phyloP scores from a whole-genome alignment of 495 filamentous ascomycete genomes.

The Copromyces sp. region DNA sequence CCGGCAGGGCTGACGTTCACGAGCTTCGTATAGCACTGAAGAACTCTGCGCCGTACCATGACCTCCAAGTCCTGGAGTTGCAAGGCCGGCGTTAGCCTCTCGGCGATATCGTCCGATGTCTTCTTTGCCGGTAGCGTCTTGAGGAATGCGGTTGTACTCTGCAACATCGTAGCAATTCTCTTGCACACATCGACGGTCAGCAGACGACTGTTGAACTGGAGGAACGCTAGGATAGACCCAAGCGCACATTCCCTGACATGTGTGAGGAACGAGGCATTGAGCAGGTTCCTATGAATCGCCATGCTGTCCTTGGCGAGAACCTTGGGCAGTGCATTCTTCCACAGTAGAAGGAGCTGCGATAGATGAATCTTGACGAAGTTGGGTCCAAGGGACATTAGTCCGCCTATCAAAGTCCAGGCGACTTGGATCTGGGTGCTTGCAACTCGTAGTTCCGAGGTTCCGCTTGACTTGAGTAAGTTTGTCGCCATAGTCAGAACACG shows the following conservation, averaged over 20 bases:
- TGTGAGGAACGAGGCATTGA: conserved; percentile 86
- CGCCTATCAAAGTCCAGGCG: conserved; percentile 94
- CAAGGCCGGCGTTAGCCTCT: conserved; percentile 74
- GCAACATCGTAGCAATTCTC: conserved; percentile 84
- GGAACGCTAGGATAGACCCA: conserved; percentile 80
- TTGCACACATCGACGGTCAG: conserved; percentile 93
- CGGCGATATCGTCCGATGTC: conserved; percentile 75
- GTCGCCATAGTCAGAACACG: conserved; percentile 85
- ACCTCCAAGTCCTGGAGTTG: conserved; percentile 85
- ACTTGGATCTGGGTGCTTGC: conserved; percentile 94
- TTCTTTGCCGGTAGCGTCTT: conserved; percentile 75
- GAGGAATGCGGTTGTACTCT: conserved; percentile 84
- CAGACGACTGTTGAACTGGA: conserved; percentile 86
- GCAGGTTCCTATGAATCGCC: conserved; percentile 61
- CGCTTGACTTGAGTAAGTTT: conserved; percentile 83
- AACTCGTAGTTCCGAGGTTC: conserved; percentile 80
- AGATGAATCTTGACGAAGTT: conserved; percentile 99
- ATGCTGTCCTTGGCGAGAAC: conserved; percentile 79
- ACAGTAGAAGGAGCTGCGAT: conserved; percentile 87
- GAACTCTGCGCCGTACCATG: conserved; percentile 85
- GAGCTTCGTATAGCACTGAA: conserved; percentile 89
- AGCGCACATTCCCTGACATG: conserved; percentile 95
- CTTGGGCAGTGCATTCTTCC: conserved; percentile 94
- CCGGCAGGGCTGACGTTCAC: conserved; percentile 74
- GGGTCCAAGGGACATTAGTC: conserved; percentile 89